These are phyloP conservation scores for Fusarium circinatum DNA, from an alignment of 2,329 filamentous ascomycete species.

Conservation along the genomic window DNA sequence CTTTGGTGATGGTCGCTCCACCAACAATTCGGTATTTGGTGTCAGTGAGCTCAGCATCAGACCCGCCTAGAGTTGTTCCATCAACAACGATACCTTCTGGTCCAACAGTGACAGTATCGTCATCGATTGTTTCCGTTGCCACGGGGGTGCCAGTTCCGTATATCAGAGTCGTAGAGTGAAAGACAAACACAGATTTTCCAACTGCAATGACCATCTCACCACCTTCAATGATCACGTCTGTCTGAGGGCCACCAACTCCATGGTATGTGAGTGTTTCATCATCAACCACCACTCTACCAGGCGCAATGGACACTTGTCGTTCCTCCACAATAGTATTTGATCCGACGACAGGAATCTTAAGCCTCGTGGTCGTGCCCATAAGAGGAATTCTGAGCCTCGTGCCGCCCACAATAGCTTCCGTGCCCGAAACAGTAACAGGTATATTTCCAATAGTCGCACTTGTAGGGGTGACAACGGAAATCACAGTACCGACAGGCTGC, in stretches of 20 bases:
- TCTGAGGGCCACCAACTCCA: slow-evolving; percentile 48
- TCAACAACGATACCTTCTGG: slow-evolving; percentile 55
- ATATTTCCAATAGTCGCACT: slow-evolving; percentile 53
- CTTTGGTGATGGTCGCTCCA: slow-evolving; percentile 62
- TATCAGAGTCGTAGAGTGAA: slow-evolving; percentile 57
- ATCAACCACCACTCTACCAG: slow-evolving; percentile 50
- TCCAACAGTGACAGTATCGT: slow-evolving; percentile 62
- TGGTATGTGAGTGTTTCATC: slow-evolving; percentile 52
- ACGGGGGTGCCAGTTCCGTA: slow-evolving; percentile 53
- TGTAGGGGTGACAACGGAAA: slow-evolving; percentile 50
- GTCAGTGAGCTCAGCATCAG: slow-evolving; percentile 47
- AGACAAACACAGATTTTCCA: slow-evolving; percentile 53
- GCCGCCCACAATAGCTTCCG: slow-evolving; percentile 55
- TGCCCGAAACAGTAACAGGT: slow-evolving; percentile 54
- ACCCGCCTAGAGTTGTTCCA: slow-evolving; percentile 57
- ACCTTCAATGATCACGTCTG: slow-evolving; percentile 58
- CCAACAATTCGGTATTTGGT: slow-evolving; percentile 61
- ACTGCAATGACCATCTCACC: slow-evolving; percentile 59
- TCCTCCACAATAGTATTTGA: slow-evolving; percentile 50
- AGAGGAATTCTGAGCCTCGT: slow-evolving; percentile 55
- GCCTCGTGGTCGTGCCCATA: slow-evolving; percentile 48
- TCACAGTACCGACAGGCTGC: slow-evolving; percentile 43
- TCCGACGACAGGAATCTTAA: slow-evolving; percentile 52
- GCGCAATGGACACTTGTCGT: slow-evolving; percentile 49
- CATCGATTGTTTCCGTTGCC: slow-evolving; percentile 56